A percentile compares a stretch with the other conserved stretches of the same genome.
These are phyloP conservation scores for Clarireedia hainanense DNA, from an alignment of 2,329 filamentous ascomycete species.

Conservation along the genomic window DNA sequence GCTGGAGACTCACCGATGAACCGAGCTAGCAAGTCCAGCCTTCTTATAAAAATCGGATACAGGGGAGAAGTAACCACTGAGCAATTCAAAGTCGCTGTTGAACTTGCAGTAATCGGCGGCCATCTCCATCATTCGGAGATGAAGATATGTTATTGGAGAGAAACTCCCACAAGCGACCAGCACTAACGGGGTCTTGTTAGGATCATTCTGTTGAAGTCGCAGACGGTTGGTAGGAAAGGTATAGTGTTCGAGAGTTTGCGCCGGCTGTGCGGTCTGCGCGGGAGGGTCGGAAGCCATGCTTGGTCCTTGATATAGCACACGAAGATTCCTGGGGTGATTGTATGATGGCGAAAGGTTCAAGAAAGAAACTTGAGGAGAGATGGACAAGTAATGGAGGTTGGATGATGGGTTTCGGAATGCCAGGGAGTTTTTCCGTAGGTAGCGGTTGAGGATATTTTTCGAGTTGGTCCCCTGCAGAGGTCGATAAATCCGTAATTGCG, in stretches of 20 bases:
- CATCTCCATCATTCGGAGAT: constrained; percentile 85
- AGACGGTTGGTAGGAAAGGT: constrained; percentile 53
- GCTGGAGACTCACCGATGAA: constrained; percentile 47
- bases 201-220: constrained; percentile 45
- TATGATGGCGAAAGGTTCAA: neutral
- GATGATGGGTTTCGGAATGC: constrained; percentile 8
- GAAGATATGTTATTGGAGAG: constrained; percentile 67
- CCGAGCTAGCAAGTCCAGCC: constrained; percentile 64
- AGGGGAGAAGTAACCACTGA: constrained; percentile 81
- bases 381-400: neutral
- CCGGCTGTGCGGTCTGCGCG: constrained; percentile 9
- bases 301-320: neutral
- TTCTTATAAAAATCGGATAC: constrained; percentile 60
- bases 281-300: constrained; percentile 15
- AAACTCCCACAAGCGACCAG: constrained; percentile 66
- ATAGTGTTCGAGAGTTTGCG: constrained; percentile 35
- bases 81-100: constrained; percentile 71
- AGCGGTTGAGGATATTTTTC: constrained; percentile 1
- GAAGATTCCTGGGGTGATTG: neutral
- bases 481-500: neutral
- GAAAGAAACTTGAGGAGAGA: neutral
- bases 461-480: neutral
- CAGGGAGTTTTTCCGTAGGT: neutral
- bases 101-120: constrained; percentile 61
- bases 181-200: constrained; percentile 53